These are phyloP conservation scores for Lecanicillium sp. DNA, from an alignment of 2,329 filamentous ascomycete species.

Conservation along the genomic window DNA sequence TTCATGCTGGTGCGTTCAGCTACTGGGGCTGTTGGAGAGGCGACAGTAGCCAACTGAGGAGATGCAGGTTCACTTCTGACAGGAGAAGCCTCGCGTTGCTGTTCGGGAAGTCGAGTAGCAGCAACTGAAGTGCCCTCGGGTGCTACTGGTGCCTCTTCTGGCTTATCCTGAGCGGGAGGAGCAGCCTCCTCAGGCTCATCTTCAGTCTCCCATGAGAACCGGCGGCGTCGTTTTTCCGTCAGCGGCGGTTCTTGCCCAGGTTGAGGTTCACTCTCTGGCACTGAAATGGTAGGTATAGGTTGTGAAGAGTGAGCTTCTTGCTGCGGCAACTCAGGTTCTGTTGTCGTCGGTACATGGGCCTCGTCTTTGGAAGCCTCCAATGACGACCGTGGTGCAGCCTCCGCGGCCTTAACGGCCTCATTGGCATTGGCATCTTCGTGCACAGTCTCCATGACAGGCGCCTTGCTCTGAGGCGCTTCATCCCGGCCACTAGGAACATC, in stretches of 20 bases:
- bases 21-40: not conserved
- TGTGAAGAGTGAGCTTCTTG: no score
- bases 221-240: conserved; percentile 15
- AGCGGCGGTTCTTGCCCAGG: not conserved
- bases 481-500: not conserved
- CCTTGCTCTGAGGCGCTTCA: not conserved
- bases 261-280: no score
- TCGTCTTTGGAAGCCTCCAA: not conserved
- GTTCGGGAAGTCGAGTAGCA: conserved; percentile 13
- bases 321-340: no score
- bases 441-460: not conserved
- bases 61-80: not conserved
- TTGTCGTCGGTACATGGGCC: no score
- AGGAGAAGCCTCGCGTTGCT: not conserved
- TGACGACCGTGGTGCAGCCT: not conserved
- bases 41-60: no score
- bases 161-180: not conserved
- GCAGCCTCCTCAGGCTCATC: conserved; percentile 4
- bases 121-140: no score
- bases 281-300: no score
- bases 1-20: not conserved
- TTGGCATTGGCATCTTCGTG: not conserved
- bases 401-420: not conserved
- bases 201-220: conserved; percentile 30
- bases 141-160: no score